Base-by-base conservation (phyloP, 306 rosid genomes). In the Cucurbita maxima region DNA sequence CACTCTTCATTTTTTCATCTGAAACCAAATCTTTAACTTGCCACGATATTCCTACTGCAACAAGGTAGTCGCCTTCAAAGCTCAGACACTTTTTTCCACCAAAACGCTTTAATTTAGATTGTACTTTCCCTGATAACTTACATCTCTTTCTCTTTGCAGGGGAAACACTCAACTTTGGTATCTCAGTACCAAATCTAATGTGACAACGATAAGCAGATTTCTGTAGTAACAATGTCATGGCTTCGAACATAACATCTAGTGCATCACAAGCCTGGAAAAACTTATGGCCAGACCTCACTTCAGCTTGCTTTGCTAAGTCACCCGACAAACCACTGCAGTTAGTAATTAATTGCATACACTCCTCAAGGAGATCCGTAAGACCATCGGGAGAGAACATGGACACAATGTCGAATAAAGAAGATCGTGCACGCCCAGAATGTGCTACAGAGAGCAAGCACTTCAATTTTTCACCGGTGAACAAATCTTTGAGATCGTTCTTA, bases 221-320 rank as follows among this genome's bases (percentile, higher is more conserved):
- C 51, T 89, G 91, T 72, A 94, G 84, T 74, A 88, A 76, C 72
- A 85, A 74, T 51, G 87, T 73, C 58, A 94, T 83, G 78, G 82
- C 81, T 78, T 89, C 96, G 44, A 94, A 80, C 92, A 89, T 84
- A 55, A 84, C 87, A 83, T 94, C 90, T 76, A 85, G 76, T 68
- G 78, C 80, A 59, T 88, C 96, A 77, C 85, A 84, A 37, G 95
- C 87, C 72, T 81, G 83, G 79, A 94, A 82, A 77, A 90, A 75
- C 78, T 81, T 86, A 81, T 94, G 97, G 13, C 90, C 95, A 78
- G 97, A 87, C 79, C 92, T 94, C 76, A 86, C 81, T 90, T 89
- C 88, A 79, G 82, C 86, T 83, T 94, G 96, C 63, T 75, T 75
- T 80, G 86, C 92, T 69, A 81, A 83, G 80, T 89, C 84, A 56